Conservation (phyloP, 345 rosid species). For the Melaleuca quinquenervia region DNA sequence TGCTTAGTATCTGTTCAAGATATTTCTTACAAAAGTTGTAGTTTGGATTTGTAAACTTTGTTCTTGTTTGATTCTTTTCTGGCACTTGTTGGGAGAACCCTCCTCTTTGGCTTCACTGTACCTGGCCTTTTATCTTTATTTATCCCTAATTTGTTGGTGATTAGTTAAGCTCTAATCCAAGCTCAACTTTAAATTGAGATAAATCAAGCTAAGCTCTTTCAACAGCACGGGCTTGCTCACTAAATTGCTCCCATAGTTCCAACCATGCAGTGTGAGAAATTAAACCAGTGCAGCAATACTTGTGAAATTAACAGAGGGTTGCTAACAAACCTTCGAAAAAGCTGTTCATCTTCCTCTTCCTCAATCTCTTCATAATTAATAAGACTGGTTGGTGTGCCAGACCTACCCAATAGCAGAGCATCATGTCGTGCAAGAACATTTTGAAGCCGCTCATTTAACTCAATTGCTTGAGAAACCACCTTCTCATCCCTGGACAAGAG, state of each 20-base stretch:
- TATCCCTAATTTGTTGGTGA: neutral
- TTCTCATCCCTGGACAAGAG: conserved; percentile 60
- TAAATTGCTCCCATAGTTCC: neutral
- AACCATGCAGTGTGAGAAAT: neutral
- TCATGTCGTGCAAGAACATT: conserved; percentile 73
- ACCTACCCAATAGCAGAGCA: conserved; percentile 44
- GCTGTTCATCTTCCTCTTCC: conserved; percentile 81
- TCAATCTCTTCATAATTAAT: conserved; percentile 44
- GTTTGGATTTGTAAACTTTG: neutral
- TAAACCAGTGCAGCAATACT: neutral
- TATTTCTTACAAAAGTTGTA: neutral
- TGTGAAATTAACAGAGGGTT: neutral
- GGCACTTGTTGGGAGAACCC: neutral
- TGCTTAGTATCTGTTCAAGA: neutral
- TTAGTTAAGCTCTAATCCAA: neutral
- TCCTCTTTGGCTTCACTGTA: neutral
- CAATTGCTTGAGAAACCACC: conserved; percentile 83
- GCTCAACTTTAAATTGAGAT: neutral
- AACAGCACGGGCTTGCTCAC: neutral
- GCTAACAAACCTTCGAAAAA: conserved; percentile 62
- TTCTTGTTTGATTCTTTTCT: neutral
- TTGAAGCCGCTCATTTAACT: conserved; percentile 84
- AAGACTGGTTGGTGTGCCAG: conserved; percentile 22
- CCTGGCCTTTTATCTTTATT: neutral
- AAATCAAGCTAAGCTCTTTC: neutral